Conservation (phyloP, 2,329 filamentous ascomycete genomes). For the Nannizziopsis arthrosporioides region DNA sequence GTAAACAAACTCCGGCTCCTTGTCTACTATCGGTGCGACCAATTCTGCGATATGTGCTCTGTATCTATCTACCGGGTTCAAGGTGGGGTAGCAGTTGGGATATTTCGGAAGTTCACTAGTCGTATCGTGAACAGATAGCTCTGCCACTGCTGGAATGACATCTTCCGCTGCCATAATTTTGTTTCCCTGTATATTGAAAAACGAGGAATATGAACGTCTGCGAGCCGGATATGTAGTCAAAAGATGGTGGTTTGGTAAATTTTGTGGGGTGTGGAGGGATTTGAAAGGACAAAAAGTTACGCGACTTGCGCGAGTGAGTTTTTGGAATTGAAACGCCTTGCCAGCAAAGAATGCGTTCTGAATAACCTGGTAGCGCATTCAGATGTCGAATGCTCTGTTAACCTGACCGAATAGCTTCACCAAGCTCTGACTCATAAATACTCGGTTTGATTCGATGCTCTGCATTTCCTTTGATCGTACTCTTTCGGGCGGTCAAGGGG, state of each 20-base stretch:
- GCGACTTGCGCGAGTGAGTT: background rate
- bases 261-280: constrained; percentile 9
- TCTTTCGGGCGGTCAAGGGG: constrained; percentile 3
- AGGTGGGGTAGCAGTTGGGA: constrained; percentile 32
- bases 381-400: background rate
- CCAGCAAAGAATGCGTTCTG: constrained; percentile 8
- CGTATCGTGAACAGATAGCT: constrained; percentile 31
- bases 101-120: constrained; percentile 28
- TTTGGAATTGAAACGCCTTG: background rate
- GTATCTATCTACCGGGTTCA: constrained; percentile 39
- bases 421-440: background rate
- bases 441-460: background rate
- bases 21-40: constrained; percentile 27
- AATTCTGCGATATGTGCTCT: constrained; percentile 36
- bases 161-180: constrained; percentile 27
- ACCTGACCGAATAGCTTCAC: background rate
- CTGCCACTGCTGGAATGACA: constrained; percentile 28
- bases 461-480: background rate
- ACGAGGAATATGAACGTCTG: background rate
- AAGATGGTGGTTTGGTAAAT: background rate
- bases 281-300: constrained; percentile 2
- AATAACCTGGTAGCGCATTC: constrained; percentile 13
- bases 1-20: constrained; percentile 32
- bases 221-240: background rate
- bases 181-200: background rate